Base-by-base conservation (phyloP, 805 yeast genomes). In the Sugiyamaella lignohabitans region DNA sequence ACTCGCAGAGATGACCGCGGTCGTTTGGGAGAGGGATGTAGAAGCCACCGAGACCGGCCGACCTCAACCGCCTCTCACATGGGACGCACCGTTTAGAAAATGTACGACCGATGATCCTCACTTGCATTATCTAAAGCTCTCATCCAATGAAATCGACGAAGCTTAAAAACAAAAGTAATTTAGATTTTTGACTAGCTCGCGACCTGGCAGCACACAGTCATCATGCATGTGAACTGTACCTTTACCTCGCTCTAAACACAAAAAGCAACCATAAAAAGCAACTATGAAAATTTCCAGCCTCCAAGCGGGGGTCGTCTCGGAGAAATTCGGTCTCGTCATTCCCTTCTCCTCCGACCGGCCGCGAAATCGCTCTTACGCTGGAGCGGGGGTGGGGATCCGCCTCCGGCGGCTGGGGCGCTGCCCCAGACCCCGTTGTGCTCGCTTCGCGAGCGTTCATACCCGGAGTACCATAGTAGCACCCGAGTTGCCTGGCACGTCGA, bases 191-290 rank as follows among this genome's bases (percentile, higher is more conserved):
- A n/a, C n/a, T n/a, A n/a, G n/a, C n/a, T n/a, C 30, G 23, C 40
- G 19, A 30, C n/a, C 46, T 32, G 41, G 29, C 16, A 20, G 18
- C 8, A 43, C 32, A 35, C 46, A 43, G 46, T 43, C 46, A 43
- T 43, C 34, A 17, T 35, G 40, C 46, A 36, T 43, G 20, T 18
- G 34, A 27, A 27, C n/a, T n/a, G 32, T 27, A 8, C 14, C 32
- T 27, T 27, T 8, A 14, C 32, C 32, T 27, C 32, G 32, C 8
- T 27, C 14, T 8, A 14, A 27, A 8, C 11, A 27, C 32, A 8
- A 27, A 14, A 27, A 8, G 8, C 14, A 27, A 27, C 32, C 32
- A 14, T 14, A 27, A 27, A 27, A 27, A 8, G 32, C 11, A 27
- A 27, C 14, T 27, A 27, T 27, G 32, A 8, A 8, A 8, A 27